Evolutionary conservation across 2,329 filamentous ascomycete genomes (phyloP), one percentile per base, ranked within the genome.

Genomic region (Aspergillus tamarii): DNA sequence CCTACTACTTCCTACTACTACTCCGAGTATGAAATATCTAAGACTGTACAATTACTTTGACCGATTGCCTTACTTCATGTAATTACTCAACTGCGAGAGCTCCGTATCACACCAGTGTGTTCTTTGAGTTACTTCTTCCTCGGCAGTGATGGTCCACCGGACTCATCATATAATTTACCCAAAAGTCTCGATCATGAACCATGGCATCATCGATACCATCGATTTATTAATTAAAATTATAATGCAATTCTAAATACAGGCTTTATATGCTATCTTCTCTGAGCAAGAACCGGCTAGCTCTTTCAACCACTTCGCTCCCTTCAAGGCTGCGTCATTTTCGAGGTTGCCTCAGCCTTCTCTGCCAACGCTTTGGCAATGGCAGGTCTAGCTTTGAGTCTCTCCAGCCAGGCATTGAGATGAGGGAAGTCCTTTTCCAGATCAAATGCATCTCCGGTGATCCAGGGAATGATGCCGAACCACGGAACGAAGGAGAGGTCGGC

Each of bases 401-500:
- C 66, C 65, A 77, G 64, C 75, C 76, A 78, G 19, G 71, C 69
- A 58, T 66, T 59, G 6, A 76, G 46, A 34, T 73, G 64, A 8
- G 73, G 74, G 58, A 71, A 77, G 2, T 74, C 68, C 67, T 71
- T 72, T 32, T 65, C 69, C 36, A 76, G n/a, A 34, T 76, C 69
- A n/a, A 76, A 62, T 14, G 39, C 43, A 28, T 64, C 60, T 14
- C 56, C 63, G 16, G 58, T 61, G 9, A 64, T 19, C 23, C 19
- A 32, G 14, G 59, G 60, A 41, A 69, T 52, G 4, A 63, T 52
- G 19, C 30, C 58, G 28, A 72, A 73, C 79, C 80, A 84, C 7
- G 77, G 69, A 56, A 79, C 66, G 64, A 82, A 83, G 10, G 74
- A 65, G 12, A 80, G 67, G 65, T 84, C 82, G 6, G 73, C 81